A percentile compares a stretch with the other conserved stretches of the same genome.
phyloP scores from a whole-genome alignment of 805 yeast species.

The Ogataea ganodermae region DNA sequence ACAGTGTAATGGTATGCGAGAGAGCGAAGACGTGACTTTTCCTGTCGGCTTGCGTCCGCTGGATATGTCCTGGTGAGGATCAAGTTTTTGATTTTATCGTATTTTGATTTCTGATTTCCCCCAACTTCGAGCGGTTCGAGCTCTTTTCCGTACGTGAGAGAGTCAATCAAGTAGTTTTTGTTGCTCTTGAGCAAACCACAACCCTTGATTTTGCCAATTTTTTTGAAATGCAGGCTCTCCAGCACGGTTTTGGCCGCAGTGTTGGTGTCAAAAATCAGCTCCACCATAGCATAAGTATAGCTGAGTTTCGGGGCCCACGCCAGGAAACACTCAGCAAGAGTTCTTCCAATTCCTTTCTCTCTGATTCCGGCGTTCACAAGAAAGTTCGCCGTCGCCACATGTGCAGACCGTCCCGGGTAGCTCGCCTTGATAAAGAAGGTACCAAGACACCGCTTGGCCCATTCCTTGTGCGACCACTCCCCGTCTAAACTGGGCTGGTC shows the following conservation, averaged over 20 bases:
- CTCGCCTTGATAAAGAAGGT: conserved; percentile 83
- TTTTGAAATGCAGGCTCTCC: conserved; percentile 72
- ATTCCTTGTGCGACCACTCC: conserved; percentile 51
- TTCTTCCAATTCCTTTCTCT: conserved; percentile 87
- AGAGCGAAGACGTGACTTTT: conserved; percentile 83
- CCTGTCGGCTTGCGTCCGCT: conserved; percentile 75
- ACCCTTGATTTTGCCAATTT: conserved; percentile 79
- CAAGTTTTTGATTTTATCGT: conserved; percentile 74
- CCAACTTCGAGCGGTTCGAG: conserved; percentile 48
- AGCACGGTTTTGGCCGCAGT: conserved; percentile 77
- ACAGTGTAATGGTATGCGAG: conserved; percentile 76
- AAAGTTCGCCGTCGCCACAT: conserved; percentile 87
- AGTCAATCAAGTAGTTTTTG: conserved; percentile 77
- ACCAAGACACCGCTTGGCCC: conserved; percentile 94
- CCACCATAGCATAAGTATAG: conserved; percentile 80
- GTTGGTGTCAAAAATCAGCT: conserved; percentile 86
- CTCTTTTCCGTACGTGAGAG: conserved; percentile 81
- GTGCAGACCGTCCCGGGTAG: conserved; percentile 91
- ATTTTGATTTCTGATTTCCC: conserved; percentile 52
- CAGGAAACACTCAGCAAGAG: conserved; percentile 77
- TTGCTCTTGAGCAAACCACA: conserved; percentile 88
- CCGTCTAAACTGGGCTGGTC: conserved; percentile 53
- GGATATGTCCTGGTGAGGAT: conserved; percentile 87
- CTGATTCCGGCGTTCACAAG: conserved; percentile 91
- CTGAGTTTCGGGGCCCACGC: conserved; percentile 93